These are phyloP conservation scores for Trifolium repens DNA, from an alignment of 306 rosid genomes.

Conservation along the genomic window DNA sequence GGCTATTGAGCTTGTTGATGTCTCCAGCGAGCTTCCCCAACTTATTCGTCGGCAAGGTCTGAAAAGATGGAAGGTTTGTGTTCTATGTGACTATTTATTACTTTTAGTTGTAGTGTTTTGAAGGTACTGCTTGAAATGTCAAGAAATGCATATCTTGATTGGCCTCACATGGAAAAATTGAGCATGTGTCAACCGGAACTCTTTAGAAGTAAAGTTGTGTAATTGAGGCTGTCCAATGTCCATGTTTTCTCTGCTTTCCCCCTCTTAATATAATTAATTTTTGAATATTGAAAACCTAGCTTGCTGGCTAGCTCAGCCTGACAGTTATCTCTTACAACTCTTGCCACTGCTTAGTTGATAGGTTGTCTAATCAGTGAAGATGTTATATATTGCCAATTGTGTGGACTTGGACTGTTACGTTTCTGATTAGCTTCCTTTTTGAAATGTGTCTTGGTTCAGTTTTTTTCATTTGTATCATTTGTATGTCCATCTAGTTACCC, in stretches of 20 bases:
- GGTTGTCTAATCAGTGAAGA: constrained; percentile 33
- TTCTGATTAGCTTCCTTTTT: constrained; percentile 14
- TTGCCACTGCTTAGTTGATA: neutral
- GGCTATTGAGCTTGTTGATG: constrained; percentile 78
- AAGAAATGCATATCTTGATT: constrained; percentile 14
- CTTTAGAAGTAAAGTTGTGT: constrained; percentile 26
- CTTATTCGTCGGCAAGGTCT: constrained; percentile 86
- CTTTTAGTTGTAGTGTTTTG: constrained; percentile 23
- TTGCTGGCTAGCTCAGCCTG: neutral
- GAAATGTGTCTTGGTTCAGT: neutral
- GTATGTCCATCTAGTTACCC: constrained; percentile 15
- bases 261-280: neutral
- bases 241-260: neutral
- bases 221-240: constrained; percentile 2
- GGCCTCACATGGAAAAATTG: constrained; percentile 15
- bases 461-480: constrained; percentile 29
- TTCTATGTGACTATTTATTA: constrained; percentile 21
- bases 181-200: constrained; percentile 1
- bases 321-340: constrained; percentile 23
- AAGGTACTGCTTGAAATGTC: constrained; percentile 16
- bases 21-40: constrained; percentile 77
- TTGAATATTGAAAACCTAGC: constrained; percentile 3
- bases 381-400: neutral
- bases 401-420: constrained; percentile 15
- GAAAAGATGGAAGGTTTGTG: constrained; percentile 81